Percentiles rank a stretch among this genome's conserved stretches.
Conservation (phyloP, 257 asterid genomes). For the Euphrasia confusa region DNA sequence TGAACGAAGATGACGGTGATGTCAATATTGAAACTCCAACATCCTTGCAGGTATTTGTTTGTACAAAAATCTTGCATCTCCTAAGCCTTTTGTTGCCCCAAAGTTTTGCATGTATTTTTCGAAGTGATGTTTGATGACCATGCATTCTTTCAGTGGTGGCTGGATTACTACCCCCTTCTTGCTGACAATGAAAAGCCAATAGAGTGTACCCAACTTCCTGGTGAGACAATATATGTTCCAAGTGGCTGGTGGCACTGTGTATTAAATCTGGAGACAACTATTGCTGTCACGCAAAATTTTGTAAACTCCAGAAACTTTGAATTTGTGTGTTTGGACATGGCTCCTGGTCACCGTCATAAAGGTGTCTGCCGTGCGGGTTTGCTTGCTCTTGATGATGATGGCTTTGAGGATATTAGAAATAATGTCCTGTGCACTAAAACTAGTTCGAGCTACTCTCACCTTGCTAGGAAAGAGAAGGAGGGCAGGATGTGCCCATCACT, state of each 20-base stretch:
- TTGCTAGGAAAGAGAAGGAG: constrained; percentile 71
- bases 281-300: constrained; percentile 95
- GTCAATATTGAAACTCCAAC: constrained; percentile 86
- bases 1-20: constrained; percentile 96
- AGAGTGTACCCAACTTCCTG: constrained; percentile 96
- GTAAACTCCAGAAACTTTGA: constrained; percentile 83
- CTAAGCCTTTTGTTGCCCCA: constrained; percentile 5
- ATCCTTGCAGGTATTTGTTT: constrained; percentile 73
- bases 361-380: constrained; percentile 92
- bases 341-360: constrained; percentile 95
- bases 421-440: constrained; percentile 30
- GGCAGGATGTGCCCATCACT: constrained; percentile 32
- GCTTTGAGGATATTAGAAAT: constrained; percentile 39
- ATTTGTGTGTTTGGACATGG: constrained; percentile 92
- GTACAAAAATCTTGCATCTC: constrained; percentile 13
- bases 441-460: constrained; percentile 39
- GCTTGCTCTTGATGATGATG: constrained; percentile 77
- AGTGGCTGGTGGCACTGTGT: constrained; percentile 99
- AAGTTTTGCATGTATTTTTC: constrained; percentile 14
- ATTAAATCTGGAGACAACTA: constrained; percentile 79
- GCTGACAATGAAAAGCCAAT: constrained; percentile 83
- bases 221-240: constrained; percentile 95
- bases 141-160: constrained; percentile 79
- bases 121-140: constrained; percentile 8
- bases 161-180: constrained; percentile 94